These are phyloP conservation scores for Peronospora destructor DNA, from an alignment of 352 stramenopile species.

Conservation along the genomic window DNA sequence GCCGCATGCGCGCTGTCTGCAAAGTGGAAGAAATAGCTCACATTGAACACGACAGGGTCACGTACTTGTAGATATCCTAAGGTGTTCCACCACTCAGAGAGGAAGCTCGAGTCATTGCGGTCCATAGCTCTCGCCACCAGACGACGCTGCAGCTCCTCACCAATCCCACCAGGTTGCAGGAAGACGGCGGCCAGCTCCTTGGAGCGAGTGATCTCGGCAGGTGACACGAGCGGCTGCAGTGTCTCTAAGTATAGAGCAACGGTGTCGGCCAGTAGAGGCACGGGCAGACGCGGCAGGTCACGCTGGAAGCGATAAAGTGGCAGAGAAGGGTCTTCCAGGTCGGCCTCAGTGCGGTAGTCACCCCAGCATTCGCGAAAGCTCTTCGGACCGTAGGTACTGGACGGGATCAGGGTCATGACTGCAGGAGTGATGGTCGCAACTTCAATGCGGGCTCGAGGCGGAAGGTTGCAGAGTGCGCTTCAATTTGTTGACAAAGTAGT, in stretches of 20 bases:
- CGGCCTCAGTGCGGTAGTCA: constrained; percentile 78
- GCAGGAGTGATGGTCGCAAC: constrained; percentile 8
- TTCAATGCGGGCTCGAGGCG: background rate
- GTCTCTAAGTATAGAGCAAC: constrained; percentile 87
- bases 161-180: constrained; percentile 47
- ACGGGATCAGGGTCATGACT: constrained; percentile 12
- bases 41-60: constrained; percentile 82
- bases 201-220: constrained; percentile 59
- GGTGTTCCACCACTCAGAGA: constrained; percentile 79
- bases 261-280: constrained; percentile 87
- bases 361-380: constrained; percentile 94
- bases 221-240: constrained; percentile 72
- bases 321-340: constrained; percentile 47
- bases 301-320: constrained; percentile 81
- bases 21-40: constrained; percentile 89
- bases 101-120: constrained; percentile 57
- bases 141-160: constrained; percentile 71
- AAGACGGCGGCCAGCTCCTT: constrained; percentile 70
- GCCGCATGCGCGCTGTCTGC: constrained; percentile 48
- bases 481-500: background rate
- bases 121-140: constrained; percentile 48
- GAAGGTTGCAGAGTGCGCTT: constrained; percentile 21
- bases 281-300: constrained; percentile 83
- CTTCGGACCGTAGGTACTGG: constrained; percentile 31
- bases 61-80: constrained; percentile 69